Evolutionary conservation across 371 early-diverging fungal genomes (phyloP).

Genomic region (Funneliformis caledonium): DNA sequence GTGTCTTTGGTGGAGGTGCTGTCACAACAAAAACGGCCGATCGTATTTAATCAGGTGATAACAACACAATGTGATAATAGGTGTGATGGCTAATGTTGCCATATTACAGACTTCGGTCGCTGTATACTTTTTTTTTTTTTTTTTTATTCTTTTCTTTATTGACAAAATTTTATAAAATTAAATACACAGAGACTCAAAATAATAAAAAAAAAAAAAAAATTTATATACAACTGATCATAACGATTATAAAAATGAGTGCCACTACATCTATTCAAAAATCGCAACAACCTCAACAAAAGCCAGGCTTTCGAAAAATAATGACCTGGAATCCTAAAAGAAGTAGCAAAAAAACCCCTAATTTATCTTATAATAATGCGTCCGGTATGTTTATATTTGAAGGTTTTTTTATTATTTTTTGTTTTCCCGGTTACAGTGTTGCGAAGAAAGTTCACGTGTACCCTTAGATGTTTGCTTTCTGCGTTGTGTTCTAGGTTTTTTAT

Average conservation of each 20-base stretch:
- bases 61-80: background rate
- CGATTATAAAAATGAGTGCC: conserved; percentile 12
- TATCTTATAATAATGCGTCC: conserved; percentile 37
- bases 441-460: background rate
- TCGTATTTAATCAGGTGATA: background rate
- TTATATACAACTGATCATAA: background rate
- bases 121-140: background rate
- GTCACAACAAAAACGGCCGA: background rate
- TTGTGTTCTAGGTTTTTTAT: background rate
- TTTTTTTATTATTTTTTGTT: background rate
- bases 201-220: background rate
- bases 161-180: background rate
- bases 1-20: no score
- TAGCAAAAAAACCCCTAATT: conserved; percentile 17
- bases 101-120: background rate
- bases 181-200: background rate
- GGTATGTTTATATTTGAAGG: conserved; percentile 23
- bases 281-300: conserved; percentile 21
- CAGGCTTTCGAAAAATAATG: conserved; percentile 38
- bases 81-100: background rate
- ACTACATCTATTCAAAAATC: conserved; percentile 13
- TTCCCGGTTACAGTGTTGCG: conserved; percentile 1
- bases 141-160: background rate
- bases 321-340: conserved; percentile 28
- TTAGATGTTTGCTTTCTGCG: background rate